Evolutionary conservation across 164 flowering plant genomes (phyloP).

Genomic region (Kingdonia uniflora): DNA sequence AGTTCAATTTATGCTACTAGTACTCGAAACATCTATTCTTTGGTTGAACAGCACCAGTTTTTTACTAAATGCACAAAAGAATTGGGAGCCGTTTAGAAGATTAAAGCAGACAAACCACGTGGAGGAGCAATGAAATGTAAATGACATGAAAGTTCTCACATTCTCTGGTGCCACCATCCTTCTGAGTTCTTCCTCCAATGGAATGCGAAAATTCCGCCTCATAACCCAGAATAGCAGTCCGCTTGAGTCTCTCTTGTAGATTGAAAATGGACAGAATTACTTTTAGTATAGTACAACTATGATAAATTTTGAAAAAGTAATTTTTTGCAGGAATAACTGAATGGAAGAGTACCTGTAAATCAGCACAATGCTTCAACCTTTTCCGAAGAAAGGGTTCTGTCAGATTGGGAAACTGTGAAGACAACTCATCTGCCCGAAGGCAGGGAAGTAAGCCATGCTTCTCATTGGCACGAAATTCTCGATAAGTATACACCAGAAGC

Average conservation of each 20-base stretch:
- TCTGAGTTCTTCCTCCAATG: conserved; percentile 76
- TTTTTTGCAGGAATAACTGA: not conserved
- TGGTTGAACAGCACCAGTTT: no score
- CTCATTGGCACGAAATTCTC: conserved; percentile 65
- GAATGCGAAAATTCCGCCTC: conserved; percentile 72
- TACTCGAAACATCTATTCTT: no score
- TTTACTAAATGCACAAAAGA: no score
- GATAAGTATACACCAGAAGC: conserved; percentile 62
- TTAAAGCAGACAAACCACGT: no score
- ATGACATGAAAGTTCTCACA: conserved; percentile 35
- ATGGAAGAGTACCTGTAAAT: conserved; percentile 49
- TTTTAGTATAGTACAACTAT: not conserved
- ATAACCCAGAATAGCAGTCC: conserved; percentile 63
- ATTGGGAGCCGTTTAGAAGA: no score
- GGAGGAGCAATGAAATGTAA: not conserved
- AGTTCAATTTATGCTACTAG: no score
- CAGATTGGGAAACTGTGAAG: conserved; percentile 56
- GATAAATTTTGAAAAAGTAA: not conserved
- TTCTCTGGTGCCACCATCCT: conserved; percentile 86
- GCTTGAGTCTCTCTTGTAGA: conserved; percentile 42
- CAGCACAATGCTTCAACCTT: conserved; percentile 77
- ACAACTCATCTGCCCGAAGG: conserved; percentile 67
- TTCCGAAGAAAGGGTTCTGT: conserved; percentile 72
- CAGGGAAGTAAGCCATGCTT: conserved; percentile 58
- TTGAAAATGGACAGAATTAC: conserved; percentile 3